These are phyloP conservation scores for Graphilbum ipis-grandicollis DNA, from an alignment of 2,329 filamentous ascomycete species.

Conservation along the genomic window DNA sequence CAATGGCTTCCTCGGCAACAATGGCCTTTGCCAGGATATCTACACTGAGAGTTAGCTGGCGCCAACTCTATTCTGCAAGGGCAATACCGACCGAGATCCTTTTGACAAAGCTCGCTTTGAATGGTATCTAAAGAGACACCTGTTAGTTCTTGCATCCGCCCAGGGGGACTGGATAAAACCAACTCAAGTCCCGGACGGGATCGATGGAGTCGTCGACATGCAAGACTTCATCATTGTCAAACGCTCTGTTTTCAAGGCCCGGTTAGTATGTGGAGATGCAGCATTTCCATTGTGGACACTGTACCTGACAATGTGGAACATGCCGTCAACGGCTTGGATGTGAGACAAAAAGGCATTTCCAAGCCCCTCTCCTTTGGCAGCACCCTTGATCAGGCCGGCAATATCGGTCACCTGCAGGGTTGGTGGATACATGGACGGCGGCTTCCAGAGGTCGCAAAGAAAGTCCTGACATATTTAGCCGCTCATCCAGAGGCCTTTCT, in stretches of 20 bases:
- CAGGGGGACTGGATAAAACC: conserved; percentile 8
- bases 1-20: conserved; percentile 20
- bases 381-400: conserved; percentile 26
- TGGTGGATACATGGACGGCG: conserved; percentile 25
- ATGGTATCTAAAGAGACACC: conserved; percentile 15
- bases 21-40: conserved; percentile 22
- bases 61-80: neutral
- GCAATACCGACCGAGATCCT: conserved; percentile 16
- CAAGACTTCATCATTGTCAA: conserved; percentile 26
- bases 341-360: conserved; percentile 27
- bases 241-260: conserved; percentile 15
- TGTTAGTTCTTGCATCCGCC: conserved; percentile 5
- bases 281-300: no score
- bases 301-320: conserved; percentile 25
- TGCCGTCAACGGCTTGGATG: conserved; percentile 27
- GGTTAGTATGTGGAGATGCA: no score
- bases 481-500: no score
- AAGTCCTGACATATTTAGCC: no score
- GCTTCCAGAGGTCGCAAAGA: conserved; percentile 26
- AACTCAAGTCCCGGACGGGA: conserved; percentile 23
- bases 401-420: conserved; percentile 27
- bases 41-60: conserved; percentile 1
- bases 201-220: conserved; percentile 29
- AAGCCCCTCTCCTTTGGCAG: conserved; percentile 24
- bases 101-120: conserved; percentile 22